Evolutionary conservation across 805 yeast species (phyloP), one percentile per base, ranked within the genome.

Genomic region (Komagataella populi): DNA sequence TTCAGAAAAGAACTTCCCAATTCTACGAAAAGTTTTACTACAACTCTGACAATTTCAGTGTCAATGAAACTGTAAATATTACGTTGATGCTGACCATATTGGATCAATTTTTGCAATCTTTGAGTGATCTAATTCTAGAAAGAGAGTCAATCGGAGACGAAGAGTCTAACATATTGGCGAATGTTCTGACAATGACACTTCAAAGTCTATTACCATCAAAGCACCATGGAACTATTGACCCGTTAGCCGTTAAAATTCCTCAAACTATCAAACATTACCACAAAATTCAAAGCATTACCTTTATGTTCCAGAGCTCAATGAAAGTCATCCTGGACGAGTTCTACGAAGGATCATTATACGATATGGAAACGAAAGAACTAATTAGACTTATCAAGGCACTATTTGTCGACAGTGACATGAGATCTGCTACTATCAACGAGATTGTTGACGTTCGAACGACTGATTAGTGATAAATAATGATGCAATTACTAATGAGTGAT

Each of bases 321-420:
- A 70, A 65, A 45, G 72, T 68, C 46, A 78, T 77, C 47, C 66
- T 77, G 64, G 74, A 69, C 16, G 57, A 66, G 49, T 78, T 78
- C 55, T 76, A 74, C 60, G 73, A 74, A 55, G 82, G 81, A 4
- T 75, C 70, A 44, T 69, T 74, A 48, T 77, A 66, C 55, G 80
- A 75, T 52, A 63, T 75, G 46, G 66, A 68, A 22, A 76, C 81
- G 0, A 62, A 64, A 10, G 83, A 78, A 56, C 59, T 78, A 52
- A 63, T 70, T 6, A 51, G 57, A 8, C 58, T 77, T 51, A 63
- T 78, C 4, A 57, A 68, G 51, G 66, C 72, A 46, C 64, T 76
- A 49, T 78, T 77, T 56, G 62, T 72, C 7, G 71, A 72, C 49
- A 74, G 80, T 57, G 70, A 72, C 7, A 59, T 69, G 50, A 64